Evolutionary conservation across 306 rosid genomes (phyloP).

Genomic region (Ziziphus jujuba): DNA sequence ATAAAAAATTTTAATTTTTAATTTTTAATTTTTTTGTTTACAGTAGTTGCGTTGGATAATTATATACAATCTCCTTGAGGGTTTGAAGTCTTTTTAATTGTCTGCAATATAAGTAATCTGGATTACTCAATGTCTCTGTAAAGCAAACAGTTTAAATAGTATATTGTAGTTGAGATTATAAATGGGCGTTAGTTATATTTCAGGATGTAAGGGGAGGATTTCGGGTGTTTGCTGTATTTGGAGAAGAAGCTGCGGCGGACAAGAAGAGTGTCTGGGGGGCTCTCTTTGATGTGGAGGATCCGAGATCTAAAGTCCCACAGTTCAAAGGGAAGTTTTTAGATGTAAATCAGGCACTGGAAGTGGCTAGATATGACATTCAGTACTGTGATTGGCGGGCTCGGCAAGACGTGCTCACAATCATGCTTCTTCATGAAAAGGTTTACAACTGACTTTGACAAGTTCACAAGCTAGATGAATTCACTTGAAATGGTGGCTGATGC

Average conservation of each 20-base stretch:
- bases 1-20: no score
- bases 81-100: background rate
- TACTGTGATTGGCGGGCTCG: constrained; percentile 99
- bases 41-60: background rate
- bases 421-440: constrained; percentile 98
- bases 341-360: constrained; percentile 76
- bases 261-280: constrained; percentile 80
- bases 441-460: background rate
- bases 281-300: constrained; percentile 95
- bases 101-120: background rate
- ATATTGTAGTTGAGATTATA: constrained; percentile 9
- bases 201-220: constrained; percentile 74
- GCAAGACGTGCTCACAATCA: constrained; percentile 87
- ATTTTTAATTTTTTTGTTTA: background rate
- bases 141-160: background rate
- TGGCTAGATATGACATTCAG: constrained; percentile 81
- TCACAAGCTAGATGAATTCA: no score
- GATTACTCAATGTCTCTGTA: background rate
- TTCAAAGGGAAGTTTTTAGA: constrained; percentile 79
- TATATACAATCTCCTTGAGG: background rate
- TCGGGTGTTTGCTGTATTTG: constrained; percentile 76
- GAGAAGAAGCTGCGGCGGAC: constrained; percentile 56
- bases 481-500: no score
- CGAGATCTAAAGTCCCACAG: constrained; percentile 70
- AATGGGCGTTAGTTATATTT: constrained; percentile 33